Evolutionary conservation across 306 rosid genomes (phyloP), one percentile per base, ranked within the genome.

Genomic region (Amphicarpaea edgeworthii): DNA sequence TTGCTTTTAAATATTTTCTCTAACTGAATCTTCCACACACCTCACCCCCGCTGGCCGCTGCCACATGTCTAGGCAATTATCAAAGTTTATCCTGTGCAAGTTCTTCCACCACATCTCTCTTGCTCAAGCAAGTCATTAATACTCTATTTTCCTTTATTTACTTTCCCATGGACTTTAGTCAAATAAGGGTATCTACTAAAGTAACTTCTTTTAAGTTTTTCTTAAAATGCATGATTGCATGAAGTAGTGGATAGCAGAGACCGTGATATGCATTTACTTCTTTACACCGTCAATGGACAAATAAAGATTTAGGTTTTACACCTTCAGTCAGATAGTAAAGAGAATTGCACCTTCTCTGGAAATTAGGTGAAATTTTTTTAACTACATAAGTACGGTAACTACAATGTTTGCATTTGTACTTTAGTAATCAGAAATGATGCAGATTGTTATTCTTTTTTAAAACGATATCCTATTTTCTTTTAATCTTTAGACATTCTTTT

Each of bases 351-450:
- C 49, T 26, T 59, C 8, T 26, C 30, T 38, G 50, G 72, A 43
- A 72, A 72, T 51, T 15, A 53, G 57, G 57, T 26, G 20, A 65
- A 64, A 70, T n/a, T 63, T 24, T 38, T 65, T 79, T 55, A 68
- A 16, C 60, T 46, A 46, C 38, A 10, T 20, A 41, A 4, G 12
- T 47, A 71, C 30, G 21, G 54, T 63, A 62, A 34, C 24, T 55
- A 23, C 9, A 65, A 54, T 50, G 60, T 38, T n/a, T 26, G 19
- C 32, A 57, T 68, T 32, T 73, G 74, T 58, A 57, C 46, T 49
- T 32, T 3, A 63, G 54, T 57, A 42, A 41, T 21, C 42, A n/a
- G 20, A 55, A 40, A 37, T 59, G 19, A 12, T 67, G 43, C 70
- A 74, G 20, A 30, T 17, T 53, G 28, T 51, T 23, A 6, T 46